Percentiles rank a stretch among this genome's conserved stretches.
Evolutionary conservation across 2,329 filamentous ascomycete genomes (phyloP).

Genomic region (Sordariomycetes sp.): DNA sequence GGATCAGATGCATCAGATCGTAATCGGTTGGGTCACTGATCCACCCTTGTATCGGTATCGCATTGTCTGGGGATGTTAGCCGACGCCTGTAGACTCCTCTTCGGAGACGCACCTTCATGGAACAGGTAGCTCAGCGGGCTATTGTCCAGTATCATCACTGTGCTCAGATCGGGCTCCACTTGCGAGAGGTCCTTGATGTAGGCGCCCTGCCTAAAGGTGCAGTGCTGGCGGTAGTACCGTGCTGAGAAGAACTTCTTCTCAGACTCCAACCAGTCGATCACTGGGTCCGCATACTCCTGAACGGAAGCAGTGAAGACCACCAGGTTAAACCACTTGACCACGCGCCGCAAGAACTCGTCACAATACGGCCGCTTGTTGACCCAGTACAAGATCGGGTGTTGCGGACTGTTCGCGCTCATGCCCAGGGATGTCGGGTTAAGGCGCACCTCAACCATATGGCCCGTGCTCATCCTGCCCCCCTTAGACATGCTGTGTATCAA

Average conservation of each 20-base stretch:
- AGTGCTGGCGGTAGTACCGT: conserved; percentile 93
- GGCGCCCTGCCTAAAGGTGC: conserved; percentile 87
- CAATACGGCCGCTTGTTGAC: conserved; percentile 96
- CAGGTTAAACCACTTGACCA: conserved; percentile 97
- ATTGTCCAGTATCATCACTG: conserved; percentile 98
- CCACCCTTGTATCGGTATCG: conserved; percentile 98
- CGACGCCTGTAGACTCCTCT: background rate
- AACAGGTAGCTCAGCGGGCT: conserved; percentile 98
- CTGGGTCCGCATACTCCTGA: conserved; percentile 96
- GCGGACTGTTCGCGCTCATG: conserved; percentile 41
- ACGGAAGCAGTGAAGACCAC: conserved; percentile 96
- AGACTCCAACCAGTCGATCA: conserved; percentile 96
- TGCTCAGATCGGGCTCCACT: conserved; percentile 92
- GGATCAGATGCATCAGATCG: conserved; percentile 85
- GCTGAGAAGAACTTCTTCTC: conserved; percentile 95
- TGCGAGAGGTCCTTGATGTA: conserved; percentile 98
- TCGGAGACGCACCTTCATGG: conserved; percentile 67
- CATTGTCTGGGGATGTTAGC: conserved; percentile 62
- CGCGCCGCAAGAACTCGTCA: conserved; percentile 86
- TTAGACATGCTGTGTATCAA: conserved; percentile 97
- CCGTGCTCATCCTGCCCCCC: conserved; percentile 87
- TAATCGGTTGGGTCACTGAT: conserved; percentile 98
- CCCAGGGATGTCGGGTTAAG: conserved; percentile 65
- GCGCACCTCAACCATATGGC: conserved; percentile 98
- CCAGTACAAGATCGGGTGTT: conserved; percentile 96